These are phyloP conservation scores for Podospora conica DNA, from an alignment of 495 filamentous ascomycete genomes.

Conservation along the genomic window DNA sequence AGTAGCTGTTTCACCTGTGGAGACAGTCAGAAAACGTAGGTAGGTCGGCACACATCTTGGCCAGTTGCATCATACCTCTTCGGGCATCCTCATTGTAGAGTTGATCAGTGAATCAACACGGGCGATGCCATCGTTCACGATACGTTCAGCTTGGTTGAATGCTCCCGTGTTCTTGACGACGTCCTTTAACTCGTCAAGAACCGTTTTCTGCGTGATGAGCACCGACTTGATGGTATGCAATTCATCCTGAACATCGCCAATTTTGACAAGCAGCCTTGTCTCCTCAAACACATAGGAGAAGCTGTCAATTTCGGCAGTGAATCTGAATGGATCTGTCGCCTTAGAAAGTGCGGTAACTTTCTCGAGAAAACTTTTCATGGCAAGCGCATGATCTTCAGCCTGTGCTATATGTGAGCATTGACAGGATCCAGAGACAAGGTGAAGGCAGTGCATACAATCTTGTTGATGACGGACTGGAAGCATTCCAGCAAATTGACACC, in stretches of 20 bases:
- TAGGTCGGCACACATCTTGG: neutral
- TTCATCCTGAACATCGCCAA: slow-evolving; percentile 7
- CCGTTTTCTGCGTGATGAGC: slow-evolving; percentile 2
- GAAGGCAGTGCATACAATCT: slow-evolving; percentile 7
- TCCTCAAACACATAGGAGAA: slow-evolving; percentile 7
- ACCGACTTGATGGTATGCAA: slow-evolving; percentile 3
- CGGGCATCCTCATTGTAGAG: slow-evolving; percentile 4
- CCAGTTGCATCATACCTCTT: neutral
- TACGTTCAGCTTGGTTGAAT: slow-evolving; percentile 1
- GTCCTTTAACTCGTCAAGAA: neutral
- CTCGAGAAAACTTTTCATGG: slow-evolving; percentile 6
- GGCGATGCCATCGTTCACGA: slow-evolving; percentile 1
- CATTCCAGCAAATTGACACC: slow-evolving; percentile 12
- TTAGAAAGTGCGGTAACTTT: neutral
- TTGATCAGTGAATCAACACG: slow-evolving; percentile 3
- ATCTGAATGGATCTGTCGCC: slow-evolving; percentile 2
- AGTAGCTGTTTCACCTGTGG: slow-evolving; percentile 8
- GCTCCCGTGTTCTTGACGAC: neutral
- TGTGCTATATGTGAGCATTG: neutral
- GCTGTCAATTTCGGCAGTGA: slow-evolving; percentile 11
- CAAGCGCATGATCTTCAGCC: slow-evolving; percentile 9
- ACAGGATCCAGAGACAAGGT: neutral
- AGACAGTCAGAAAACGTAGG: neutral
- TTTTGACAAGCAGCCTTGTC: slow-evolving; percentile 2
- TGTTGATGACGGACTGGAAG: slow-evolving; percentile 14